Evolutionary conservation across 192 early-diverging fungal genomes (phyloP).

Genomic region (Linnemannia schmuckeri): DNA sequence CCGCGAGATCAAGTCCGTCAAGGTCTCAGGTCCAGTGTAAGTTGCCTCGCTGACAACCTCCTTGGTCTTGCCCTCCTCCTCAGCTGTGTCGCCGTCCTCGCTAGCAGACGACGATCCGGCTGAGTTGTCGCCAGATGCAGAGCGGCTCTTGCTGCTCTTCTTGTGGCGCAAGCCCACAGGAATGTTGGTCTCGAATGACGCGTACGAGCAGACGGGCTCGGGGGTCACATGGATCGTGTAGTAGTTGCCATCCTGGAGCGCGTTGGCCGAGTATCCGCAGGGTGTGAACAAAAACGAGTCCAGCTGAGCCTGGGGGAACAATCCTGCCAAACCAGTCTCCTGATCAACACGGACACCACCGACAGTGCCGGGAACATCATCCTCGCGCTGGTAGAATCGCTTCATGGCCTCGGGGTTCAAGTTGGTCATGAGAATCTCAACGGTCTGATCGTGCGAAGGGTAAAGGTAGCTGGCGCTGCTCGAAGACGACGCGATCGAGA

Average conservation of each 20-base stretch:
- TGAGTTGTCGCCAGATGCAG: conserved; percentile 25
- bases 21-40: conserved; percentile 82
- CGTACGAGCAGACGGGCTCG: conserved; percentile 97
- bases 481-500: conserved; percentile 46
- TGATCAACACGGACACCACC: conserved; percentile 79
- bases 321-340: conserved; percentile 81
- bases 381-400: conserved; percentile 76
- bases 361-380: conserved; percentile 71
- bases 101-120: conserved; percentile 30
- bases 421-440: conserved; percentile 97
- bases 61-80: conserved; percentile 58
- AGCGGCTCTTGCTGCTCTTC: conserved; percentile 9
- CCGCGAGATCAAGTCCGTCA: conserved; percentile 71
- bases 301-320: conserved; percentile 86
- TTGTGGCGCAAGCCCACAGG: conserved; percentile 69
- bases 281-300: conserved; percentile 96
- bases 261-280: conserved; percentile 97
- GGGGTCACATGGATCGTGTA: conserved; percentile 99
- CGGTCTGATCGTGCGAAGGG: conserved; percentile 84
- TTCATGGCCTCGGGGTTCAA: conserved; percentile 85
- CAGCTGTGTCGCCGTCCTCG: conserved; percentile 37
- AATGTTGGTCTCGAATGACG: conserved; percentile 97
- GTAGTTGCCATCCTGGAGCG: conserved; percentile 83
- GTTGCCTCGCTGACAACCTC: conserved; percentile 83
- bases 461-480: conserved; percentile 49